Conservation (phyloP, 495 filamentous ascomycete genomes). For the Aspergillus indologenus region DNA sequence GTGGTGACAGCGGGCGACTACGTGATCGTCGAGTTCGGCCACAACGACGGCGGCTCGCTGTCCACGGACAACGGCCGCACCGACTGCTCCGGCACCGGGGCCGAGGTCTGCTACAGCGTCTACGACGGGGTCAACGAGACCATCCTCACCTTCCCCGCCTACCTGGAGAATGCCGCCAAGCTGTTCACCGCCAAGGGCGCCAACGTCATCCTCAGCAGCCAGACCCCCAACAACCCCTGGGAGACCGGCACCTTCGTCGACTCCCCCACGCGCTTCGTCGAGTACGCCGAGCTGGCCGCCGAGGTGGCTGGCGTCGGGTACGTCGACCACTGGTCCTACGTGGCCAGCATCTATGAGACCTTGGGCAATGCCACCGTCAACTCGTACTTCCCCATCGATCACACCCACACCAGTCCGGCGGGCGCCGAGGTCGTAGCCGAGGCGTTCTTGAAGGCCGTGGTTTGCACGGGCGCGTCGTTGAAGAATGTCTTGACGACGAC, state of each 20-base stretch:
- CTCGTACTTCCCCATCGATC: conserved; percentile 57
- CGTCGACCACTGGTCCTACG: conserved; percentile 61
- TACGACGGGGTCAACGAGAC: conserved; percentile 52
- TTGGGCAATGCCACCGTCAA: conserved; percentile 45
- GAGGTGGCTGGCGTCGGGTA: conserved; percentile 44
- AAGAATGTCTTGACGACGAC: conserved; percentile 32
- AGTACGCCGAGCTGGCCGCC: conserved; percentile 52
- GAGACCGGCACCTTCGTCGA: conserved; percentile 50
- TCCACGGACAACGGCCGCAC: conserved; percentile 57
- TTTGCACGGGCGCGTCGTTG: conserved; percentile 38
- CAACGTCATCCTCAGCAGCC: conserved; percentile 57
- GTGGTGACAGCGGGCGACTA: conserved; percentile 50
- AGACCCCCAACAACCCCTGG: conserved; percentile 64
- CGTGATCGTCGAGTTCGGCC: conserved; percentile 62
- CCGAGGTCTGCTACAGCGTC: conserved; percentile 51
- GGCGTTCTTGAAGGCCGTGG: conserved; percentile 60
- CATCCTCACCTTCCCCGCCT: conserved; percentile 56
- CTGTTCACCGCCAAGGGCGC: conserved; percentile 57
- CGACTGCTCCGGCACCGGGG: conserved; percentile 53
- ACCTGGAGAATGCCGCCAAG: conserved; percentile 53
- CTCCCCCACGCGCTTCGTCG: conserved; percentile 51
- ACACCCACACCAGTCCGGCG: conserved; percentile 60
- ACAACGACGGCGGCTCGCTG: conserved; percentile 64
- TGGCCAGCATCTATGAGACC: conserved; percentile 48
- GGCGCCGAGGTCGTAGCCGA: conserved; percentile 58